A percentile compares a stretch with the other conserved stretches of the same genome.
phyloP scores from a whole-genome alignment of 1,284 basidiomycete species.

The Cryptococcus sp. region DNA sequence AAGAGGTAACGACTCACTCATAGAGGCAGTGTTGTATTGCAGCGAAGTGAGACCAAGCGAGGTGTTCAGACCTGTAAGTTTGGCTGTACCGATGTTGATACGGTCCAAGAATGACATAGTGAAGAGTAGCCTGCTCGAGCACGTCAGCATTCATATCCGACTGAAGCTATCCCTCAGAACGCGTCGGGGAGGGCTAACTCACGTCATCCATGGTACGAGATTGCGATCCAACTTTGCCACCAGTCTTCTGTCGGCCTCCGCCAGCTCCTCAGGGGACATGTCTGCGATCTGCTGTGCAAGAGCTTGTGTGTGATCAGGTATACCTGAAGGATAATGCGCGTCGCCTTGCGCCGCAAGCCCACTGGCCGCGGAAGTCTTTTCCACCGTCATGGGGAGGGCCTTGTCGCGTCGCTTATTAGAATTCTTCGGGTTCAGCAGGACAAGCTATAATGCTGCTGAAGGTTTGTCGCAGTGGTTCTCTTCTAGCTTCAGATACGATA shows the following conservation, averaged over 20 bases:
- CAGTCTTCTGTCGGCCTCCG: constrained; percentile 42
- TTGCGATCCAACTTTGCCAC: constrained; percentile 49
- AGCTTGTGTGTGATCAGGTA: constrained; percentile 23
- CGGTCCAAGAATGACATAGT: constrained; percentile 56
- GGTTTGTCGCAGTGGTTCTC: too few species aligned
- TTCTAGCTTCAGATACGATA: too few species aligned
- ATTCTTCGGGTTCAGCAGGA: background rate
- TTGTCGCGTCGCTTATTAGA: too few species aligned
- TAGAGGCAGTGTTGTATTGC: constrained; percentile 51
- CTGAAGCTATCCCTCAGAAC: background rate
- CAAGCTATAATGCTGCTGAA: background rate
- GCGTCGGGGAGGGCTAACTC: constrained; percentile 19
- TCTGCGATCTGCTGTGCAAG: constrained; percentile 29
- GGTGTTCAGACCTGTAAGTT: constrained; percentile 47
- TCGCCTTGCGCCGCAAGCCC: constrained; percentile 8
- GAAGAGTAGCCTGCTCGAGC: constrained; percentile 34
- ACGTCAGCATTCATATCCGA: background rate
- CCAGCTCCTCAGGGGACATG: constrained; percentile 42
- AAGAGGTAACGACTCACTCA: constrained; percentile 35
- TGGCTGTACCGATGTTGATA: constrained; percentile 54
- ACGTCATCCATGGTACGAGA: constrained; percentile 54
- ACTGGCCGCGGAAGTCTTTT: constrained; percentile 6
- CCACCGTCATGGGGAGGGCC: constrained; percentile 3
- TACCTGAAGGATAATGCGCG: constrained; percentile 14
- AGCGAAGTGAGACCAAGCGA: constrained; percentile 51